Base-by-base conservation (phyloP, 192 early-diverging fungal species). In the Entomortierella chlamydospora region DNA sequence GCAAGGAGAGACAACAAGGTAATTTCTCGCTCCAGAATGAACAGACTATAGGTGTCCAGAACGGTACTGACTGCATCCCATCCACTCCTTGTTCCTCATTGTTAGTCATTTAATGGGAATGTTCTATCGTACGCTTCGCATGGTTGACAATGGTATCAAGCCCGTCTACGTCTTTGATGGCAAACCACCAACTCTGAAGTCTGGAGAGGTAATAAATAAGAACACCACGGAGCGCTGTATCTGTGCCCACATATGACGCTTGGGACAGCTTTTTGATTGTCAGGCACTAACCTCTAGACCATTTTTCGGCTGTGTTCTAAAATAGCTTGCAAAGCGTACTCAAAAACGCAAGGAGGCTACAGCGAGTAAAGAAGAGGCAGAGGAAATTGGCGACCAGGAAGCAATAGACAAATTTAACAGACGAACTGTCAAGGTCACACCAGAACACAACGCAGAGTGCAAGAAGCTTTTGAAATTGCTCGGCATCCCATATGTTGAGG, bases 91-190 rank as follows among this genome's bases (percentile, higher is more conserved):
- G 1, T 60, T 30, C 17, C 2, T 17, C 29, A 29, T 30, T 10
- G 26, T 6, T 66, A 95, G 95, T 86, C 98, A 99, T 78, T 86
- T 99, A 42, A 94, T 98, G 88, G 98, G 98, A 5, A 90, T 97
- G 81, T 93, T 99, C 55, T 97, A 99, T 81, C 93, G 98, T 13
- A 98, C 97, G 1, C 92, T 98, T 33, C 90, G 94, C 42, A 98
- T 99, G 96, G 86, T 98, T 0, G 97, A 99, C 65, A 96, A 91
- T 61, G 98, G 98, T 29, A 92, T 99, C 68, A 98, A 98, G 82
- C 97, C 97, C 0, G 85, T 93, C 1, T 99, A 99, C 81, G 96
- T 99, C 30, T 99, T 99, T 86, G 98, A 99, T 81, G 98, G 98
- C 60, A 97, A 97, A 69, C 97, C 98, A 33, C 98, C 98, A 7